These are phyloP conservation scores for Colletotrichum spaethianum DNA, from an alignment of 2,329 filamentous ascomycete genomes.

Conservation along the genomic window DNA sequence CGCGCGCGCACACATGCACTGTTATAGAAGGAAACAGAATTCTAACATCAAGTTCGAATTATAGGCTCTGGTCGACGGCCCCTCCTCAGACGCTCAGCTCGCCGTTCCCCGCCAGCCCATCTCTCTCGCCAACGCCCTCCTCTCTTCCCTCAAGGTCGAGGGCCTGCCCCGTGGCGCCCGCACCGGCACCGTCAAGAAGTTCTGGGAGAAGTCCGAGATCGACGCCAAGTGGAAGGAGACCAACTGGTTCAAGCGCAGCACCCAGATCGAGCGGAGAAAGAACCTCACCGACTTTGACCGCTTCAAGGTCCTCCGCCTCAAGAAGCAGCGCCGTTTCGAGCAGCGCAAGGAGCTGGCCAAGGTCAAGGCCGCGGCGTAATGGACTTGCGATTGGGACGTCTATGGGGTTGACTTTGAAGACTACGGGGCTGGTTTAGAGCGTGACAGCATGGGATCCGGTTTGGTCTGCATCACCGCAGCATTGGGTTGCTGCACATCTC, in stretches of 20 bases:
- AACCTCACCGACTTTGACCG: slow-evolving; percentile 98
- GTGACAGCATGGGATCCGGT: slow-evolving; percentile 52
- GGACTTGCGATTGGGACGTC: slow-evolving; percentile 42
- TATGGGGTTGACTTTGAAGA: slow-evolving; percentile 41
- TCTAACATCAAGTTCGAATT: slow-evolving; percentile 29
- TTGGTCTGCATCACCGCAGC: slow-evolving; percentile 63
- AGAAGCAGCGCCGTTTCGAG: slow-evolving; percentile 99
- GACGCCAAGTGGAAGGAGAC: slow-evolving; percentile 94
- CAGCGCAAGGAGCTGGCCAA: slow-evolving; percentile 96
- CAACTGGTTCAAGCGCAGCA: slow-evolving; percentile 95
- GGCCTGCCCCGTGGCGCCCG: slow-evolving; percentile 89
- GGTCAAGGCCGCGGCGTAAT: slow-evolving; percentile 86
- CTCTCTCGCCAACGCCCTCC: slow-evolving; percentile 84
- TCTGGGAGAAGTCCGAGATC: slow-evolving; percentile 92
- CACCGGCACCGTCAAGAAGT: slow-evolving; percentile 84
- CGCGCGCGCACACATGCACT: neutral
- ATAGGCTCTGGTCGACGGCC: slow-evolving; percentile 96
- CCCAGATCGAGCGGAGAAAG: slow-evolving; percentile 88
- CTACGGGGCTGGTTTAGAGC: slow-evolving; percentile 42
- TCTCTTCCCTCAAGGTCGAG: slow-evolving; percentile 90
- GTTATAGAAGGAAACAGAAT: neutral
- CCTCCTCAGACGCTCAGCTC: slow-evolving; percentile 84
- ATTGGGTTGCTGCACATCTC: slow-evolving; percentile 72
- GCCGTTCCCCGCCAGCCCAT: slow-evolving; percentile 90
- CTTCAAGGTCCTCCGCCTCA: slow-evolving; percentile 99